Base-by-base conservation (phyloP, 2,329 filamentous ascomycete genomes). In the Gaeumannomyces sp. region DNA sequence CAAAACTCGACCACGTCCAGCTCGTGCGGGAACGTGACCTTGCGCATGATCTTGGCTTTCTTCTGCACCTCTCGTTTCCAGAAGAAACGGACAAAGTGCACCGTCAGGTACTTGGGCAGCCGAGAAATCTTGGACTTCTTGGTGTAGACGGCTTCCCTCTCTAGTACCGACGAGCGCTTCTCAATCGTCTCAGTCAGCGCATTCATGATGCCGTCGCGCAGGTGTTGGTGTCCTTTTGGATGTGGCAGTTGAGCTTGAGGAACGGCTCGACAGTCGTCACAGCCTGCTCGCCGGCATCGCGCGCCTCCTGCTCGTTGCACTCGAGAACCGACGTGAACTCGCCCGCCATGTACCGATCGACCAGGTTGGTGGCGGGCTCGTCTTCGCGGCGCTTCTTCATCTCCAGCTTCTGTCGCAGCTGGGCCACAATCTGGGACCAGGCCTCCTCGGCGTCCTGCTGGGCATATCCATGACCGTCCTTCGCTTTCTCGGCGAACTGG, bases 31-130 rank as follows among this genome's bases (percentile, higher is more conserved):
- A 99, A 99, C 0, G 92, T 94, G 65, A 99, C 95, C 79, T 98
- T 99, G 75, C 93, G 91, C 91, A 99, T 94, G 71, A 99, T 99
- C 84, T 99, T 99, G 70, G 94, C 93, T 83, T 99, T 99, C 82
- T 98, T 98, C 77, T 96, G 90, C 4, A 92, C 93, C 70, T 96
- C 92, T 60, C 90, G 88, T 74, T 96, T 94, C 95, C 95, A 99
- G 81, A 94, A 97, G 80, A 99, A 99, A 69, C 95, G 92, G 65
- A 99, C 91, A 75, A 99, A 97, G 77, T 99, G 95, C 4, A 99
- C 92, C 0, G 95, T 95, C 59, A 99, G 84, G 75, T 99, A 97
- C 76, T 97, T 96, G 25, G 95, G 95, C 61, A 97, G 81, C 27
- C 94, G 89, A 14, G 93, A 87, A 71, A 99, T 96, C 73, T 89